phyloP scores from a whole-genome alignment of 1,284 basidiomycete genomes.

The Schizopora paradoxa region DNA sequence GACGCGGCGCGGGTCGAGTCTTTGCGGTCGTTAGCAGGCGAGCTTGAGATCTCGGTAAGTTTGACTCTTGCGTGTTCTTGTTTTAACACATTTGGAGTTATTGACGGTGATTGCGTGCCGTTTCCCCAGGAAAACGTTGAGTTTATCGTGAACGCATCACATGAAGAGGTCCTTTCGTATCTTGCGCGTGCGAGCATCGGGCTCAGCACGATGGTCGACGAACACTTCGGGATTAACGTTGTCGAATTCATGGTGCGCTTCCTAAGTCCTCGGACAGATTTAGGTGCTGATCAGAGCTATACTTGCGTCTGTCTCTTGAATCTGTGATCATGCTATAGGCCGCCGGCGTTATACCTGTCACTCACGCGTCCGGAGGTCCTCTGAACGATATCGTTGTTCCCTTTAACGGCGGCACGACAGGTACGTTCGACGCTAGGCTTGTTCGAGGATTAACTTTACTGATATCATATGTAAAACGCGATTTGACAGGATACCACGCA shows the following conservation, averaged over 20 bases:
- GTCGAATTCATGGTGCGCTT: slow-evolving; percentile 93
- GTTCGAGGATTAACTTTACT: slow-evolving; percentile 2
- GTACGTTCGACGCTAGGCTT: slow-evolving; percentile 32
- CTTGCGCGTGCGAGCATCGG: slow-evolving; percentile 78
- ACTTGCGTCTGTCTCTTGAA: slow-evolving; percentile 3
- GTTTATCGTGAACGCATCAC: slow-evolving; percentile 84
- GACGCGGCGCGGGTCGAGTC: slow-evolving; percentile 70
- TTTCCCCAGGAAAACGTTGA: slow-evolving; percentile 56
- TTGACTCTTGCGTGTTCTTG: background rate
- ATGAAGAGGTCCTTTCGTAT: slow-evolving; percentile 61
- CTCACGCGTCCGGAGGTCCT: slow-evolving; percentile 92
- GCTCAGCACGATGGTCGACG: slow-evolving; percentile 96
- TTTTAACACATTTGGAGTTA: background rate
- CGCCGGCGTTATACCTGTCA: slow-evolving; percentile 88
- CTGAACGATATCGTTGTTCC: slow-evolving; percentile 88
- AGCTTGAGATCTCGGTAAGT: slow-evolving; percentile 62
- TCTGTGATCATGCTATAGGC: slow-evolving; percentile 50
- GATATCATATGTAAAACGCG: too few species aligned
- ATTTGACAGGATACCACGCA: slow-evolving; percentile 74
- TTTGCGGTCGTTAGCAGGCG: slow-evolving; percentile 53
- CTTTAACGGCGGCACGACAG: slow-evolving; percentile 63
- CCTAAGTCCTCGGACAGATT: too few species aligned
- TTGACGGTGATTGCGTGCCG: background rate
- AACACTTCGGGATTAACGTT: slow-evolving; percentile 98
- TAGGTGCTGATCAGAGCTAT: slow-evolving; percentile 7